A percentile compares a stretch with the other conserved stretches of the same genome.
Evolutionary conservation across 2,329 filamentous ascomycete species (phyloP).

Genomic region (Raffaelea albimanens): DNA sequence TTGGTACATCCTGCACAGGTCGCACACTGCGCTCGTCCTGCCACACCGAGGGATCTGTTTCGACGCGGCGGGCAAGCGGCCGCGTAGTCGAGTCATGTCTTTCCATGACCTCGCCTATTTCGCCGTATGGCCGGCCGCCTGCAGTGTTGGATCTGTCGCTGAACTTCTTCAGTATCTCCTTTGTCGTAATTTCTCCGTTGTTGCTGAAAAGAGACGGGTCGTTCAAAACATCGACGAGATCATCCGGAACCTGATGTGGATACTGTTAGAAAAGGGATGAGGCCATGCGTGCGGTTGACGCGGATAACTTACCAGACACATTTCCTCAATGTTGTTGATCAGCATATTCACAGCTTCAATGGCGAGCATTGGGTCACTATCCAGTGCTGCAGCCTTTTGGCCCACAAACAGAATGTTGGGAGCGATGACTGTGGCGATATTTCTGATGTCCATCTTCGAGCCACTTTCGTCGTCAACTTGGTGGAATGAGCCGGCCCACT

Average conservation of each 20-base stretch:
- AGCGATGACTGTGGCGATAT: constrained; percentile 92
- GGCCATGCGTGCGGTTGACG: constrained; percentile 1
- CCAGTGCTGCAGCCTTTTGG: constrained; percentile 56
- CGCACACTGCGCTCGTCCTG: constrained; percentile 78
- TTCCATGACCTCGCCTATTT: constrained; percentile 47
- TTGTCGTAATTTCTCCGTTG: constrained; percentile 82
- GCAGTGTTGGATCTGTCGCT: constrained; percentile 57
- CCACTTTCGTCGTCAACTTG: constrained; percentile 94
- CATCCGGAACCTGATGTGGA: constrained; percentile 69
- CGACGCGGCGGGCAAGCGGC: constrained; percentile 55
- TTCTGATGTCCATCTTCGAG: constrained; percentile 98
- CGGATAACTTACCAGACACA: constrained; percentile 79
- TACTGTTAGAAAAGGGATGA: constrained; percentile 11
- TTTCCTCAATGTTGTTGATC: constrained; percentile 88
- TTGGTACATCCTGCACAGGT: constrained; percentile 57
- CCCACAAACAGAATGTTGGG: constrained; percentile 82
- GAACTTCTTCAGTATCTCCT: constrained; percentile 92
- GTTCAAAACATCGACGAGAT: constrained; percentile 75
- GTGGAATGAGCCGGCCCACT: constrained; percentile 95
- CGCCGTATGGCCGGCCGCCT: constrained; percentile 48
- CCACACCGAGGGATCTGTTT: constrained; percentile 79
- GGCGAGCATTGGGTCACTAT: constrained; percentile 82
- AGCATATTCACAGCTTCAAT: constrained; percentile 88
- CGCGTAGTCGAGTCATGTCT: constrained; percentile 48
- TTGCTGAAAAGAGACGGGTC: constrained; percentile 76